Conservation (phyloP, 2,329 filamentous ascomycete genomes). For the Colletotrichum horii region DNA sequence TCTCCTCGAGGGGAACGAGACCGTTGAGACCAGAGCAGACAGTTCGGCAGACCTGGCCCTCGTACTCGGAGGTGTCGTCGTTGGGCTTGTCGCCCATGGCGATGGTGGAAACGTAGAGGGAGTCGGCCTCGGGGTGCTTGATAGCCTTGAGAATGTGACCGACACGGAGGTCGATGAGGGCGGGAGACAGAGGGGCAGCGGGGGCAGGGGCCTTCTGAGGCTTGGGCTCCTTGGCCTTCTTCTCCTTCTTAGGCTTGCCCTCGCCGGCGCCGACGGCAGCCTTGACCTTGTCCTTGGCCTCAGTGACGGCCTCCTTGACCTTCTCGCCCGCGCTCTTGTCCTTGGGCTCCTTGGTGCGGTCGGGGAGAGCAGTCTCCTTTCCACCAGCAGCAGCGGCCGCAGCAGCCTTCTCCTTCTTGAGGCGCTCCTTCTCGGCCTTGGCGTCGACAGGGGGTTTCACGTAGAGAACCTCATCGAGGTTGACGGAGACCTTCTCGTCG, state of each 20-base stretch:
- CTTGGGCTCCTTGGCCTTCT: constrained; percentile 88
- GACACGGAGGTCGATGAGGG: constrained; percentile 91
- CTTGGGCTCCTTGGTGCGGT: constrained; percentile 69
- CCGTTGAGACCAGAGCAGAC: constrained; percentile 98
- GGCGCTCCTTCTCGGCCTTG: constrained; percentile 94
- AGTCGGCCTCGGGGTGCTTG: constrained; percentile 96
- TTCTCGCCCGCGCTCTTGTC: constrained; percentile 59
- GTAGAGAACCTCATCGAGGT: constrained; percentile 81
- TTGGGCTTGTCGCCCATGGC: constrained; percentile 88
- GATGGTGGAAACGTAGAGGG: constrained; percentile 93
- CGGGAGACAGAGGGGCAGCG: constrained; percentile 79
- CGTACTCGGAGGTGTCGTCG: constrained; percentile 89
- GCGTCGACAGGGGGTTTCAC: constrained; percentile 88
- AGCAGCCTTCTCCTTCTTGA: constrained; percentile 94
- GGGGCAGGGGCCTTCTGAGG: constrained; percentile 70
- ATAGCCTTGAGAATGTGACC: constrained; percentile 97
- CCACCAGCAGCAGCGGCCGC: constrained; percentile 58
- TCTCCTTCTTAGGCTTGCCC: constrained; percentile 75
- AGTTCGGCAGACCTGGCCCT: constrained; percentile 89
- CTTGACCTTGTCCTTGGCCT: constrained; percentile 54
- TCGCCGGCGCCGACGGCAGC: constrained; percentile 41
- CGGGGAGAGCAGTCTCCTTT: constrained; percentile 53
- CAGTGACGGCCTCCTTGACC: constrained; percentile 48
- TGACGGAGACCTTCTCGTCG: constrained; percentile 77
- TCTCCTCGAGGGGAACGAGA: constrained; percentile 88